phyloP scores from a whole-genome alignment of 2,329 filamentous ascomycete genomes.

The Aspergillus pseudotamarii region DNA sequence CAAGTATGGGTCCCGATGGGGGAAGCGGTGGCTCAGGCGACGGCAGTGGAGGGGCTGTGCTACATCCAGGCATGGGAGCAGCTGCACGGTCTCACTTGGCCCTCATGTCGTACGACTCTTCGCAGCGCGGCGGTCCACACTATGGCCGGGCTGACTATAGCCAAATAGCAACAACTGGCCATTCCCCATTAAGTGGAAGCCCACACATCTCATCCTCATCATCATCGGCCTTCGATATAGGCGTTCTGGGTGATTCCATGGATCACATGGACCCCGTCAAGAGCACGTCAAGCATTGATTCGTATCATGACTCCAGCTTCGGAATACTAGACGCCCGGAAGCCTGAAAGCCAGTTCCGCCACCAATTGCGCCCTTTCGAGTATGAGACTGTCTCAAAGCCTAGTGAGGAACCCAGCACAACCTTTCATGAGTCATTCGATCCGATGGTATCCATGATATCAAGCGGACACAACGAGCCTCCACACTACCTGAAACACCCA shows the following conservation, averaged over 20 bases:
- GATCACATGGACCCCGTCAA: constrained; percentile 44
- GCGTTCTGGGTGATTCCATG: constrained; percentile 42
- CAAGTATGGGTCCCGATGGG: constrained; percentile 70
- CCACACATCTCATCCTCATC: constrained; percentile 44
- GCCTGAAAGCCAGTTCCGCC: constrained; percentile 25
- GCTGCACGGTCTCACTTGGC: constrained; percentile 34
- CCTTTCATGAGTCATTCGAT: constrained; percentile 35
- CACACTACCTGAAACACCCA: constrained; percentile 31
- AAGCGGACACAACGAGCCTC: constrained; percentile 29
- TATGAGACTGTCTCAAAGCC: constrained; percentile 28
- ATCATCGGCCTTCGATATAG: constrained; percentile 42
- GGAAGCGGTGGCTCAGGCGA: constrained; percentile 53
- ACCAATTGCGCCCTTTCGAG: constrained; percentile 30
- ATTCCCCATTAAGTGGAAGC: constrained; percentile 42
- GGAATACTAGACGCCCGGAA: constrained; percentile 29
- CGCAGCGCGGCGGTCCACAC: constrained; percentile 33
- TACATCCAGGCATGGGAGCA: constrained; percentile 36
- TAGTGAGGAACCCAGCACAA: constrained; percentile 26
- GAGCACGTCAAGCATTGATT: constrained; percentile 32
- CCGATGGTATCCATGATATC: constrained; percentile 34
- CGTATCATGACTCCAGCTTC: constrained; percentile 37
- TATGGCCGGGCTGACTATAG: constrained; percentile 40
- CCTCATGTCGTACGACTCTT: constrained; percentile 39
- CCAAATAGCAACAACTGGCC: constrained; percentile 38
- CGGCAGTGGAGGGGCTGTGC: constrained; percentile 28